Evolutionary conservation across 23 red algal species (phyloP).

Genomic region (Gracilaria caudata): DNA sequence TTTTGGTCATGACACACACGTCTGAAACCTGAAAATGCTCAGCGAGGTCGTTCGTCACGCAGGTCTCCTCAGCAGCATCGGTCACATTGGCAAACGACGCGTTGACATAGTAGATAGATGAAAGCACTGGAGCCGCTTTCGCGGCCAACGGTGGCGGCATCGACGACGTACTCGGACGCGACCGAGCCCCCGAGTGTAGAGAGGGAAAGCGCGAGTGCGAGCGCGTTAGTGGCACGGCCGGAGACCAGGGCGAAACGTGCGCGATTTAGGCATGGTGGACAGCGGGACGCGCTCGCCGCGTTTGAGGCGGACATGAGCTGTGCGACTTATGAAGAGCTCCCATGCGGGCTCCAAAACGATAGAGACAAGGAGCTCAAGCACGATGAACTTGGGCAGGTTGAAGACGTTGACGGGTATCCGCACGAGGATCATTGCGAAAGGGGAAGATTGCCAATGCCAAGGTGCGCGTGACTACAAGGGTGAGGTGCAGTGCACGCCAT

Average conservation of each 20-base stretch:
- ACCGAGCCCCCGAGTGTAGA: not conserved
- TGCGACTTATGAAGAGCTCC: constrained; percentile 4
- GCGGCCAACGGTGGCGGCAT: not conserved
- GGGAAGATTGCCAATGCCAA: too few relatives aligned
- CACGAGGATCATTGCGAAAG: too few relatives aligned
- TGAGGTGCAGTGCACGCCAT: too few relatives aligned
- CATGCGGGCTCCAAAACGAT: not conserved
- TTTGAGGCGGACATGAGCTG: not conserved
- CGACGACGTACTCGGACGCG: not conserved
- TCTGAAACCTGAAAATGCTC: not conserved
- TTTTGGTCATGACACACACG: not conserved
- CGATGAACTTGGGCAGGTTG: not conserved
- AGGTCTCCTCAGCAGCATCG: too few relatives aligned
- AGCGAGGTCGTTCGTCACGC: not conserved
- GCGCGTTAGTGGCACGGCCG: not conserved
- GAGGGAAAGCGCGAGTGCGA: constrained; percentile 2
- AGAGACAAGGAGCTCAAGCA: not conserved
- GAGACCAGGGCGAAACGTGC: not conserved
- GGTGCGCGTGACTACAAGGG: too few relatives aligned
- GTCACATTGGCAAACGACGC: too few relatives aligned
- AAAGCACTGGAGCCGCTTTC: too few relatives aligned
- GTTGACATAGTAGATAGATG: too few relatives aligned
- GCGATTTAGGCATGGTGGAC: not conserved
- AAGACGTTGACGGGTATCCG: too few relatives aligned
- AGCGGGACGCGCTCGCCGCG: constrained; percentile 3